Percentiles rank a stretch among this genome's conserved stretches.
Conservation (phyloP, 2,329 filamentous ascomycete species). For the Neonectria sp. region DNA sequence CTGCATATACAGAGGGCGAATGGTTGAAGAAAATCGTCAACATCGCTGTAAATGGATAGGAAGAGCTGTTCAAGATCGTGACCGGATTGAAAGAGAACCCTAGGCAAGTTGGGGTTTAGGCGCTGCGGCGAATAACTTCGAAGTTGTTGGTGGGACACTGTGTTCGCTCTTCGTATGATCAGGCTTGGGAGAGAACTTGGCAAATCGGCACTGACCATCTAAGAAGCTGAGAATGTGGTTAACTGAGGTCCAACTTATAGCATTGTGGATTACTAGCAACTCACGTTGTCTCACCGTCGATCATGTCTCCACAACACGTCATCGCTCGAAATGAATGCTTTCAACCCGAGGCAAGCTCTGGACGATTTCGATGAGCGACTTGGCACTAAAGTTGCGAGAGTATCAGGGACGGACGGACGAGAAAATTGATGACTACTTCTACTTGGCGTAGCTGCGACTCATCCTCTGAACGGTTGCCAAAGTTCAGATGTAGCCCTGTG, state of each 20-base stretch:
- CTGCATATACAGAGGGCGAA: too few species aligned
- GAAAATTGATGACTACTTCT: background rate
- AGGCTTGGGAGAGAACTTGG: background rate
- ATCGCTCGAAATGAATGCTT: background rate
- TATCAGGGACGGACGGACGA: background rate
- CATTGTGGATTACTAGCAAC: background rate
- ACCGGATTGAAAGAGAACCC: background rate
- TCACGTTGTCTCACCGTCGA: background rate
- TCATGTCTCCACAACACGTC: background rate
- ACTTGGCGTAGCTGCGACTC: background rate
- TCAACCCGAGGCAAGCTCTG: background rate
- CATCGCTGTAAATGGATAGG: too few species aligned
- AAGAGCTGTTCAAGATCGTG: background rate
- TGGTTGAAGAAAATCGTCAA: too few species aligned
- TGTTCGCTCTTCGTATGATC: background rate
- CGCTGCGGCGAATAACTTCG: background rate
- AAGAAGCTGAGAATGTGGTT: too few species aligned
- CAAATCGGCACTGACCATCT: background rate
- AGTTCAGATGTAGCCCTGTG: too few species aligned
- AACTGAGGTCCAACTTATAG: background rate
- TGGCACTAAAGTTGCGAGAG: background rate
- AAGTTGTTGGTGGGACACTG: background rate
- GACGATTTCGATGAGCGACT: background rate
- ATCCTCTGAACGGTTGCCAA: background rate
- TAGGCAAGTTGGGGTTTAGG: background rate